phyloP scores from a whole-genome alignment of 2,329 filamentous ascomycete species.

The Sclerotinia minor region DNA sequence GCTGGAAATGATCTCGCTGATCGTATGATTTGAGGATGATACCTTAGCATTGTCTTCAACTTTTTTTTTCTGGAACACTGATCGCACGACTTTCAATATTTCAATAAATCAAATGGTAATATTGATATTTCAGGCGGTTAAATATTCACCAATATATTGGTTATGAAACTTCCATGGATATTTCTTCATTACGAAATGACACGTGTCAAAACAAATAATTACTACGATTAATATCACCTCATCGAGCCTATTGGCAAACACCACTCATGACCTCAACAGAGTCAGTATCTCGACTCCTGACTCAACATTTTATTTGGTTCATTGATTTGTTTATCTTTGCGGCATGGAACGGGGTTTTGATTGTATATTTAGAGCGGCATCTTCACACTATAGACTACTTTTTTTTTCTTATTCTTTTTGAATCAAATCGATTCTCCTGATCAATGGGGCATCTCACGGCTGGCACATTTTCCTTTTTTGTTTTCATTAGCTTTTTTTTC shows the following conservation, averaged over 20 bases:
- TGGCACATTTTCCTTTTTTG: conserved; percentile 15
- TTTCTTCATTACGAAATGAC: neutral
- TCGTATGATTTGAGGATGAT: conserved; percentile 43
- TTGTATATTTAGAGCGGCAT: conserved; percentile 23
- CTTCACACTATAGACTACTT: conserved; percentile 24
- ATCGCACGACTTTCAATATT: neutral
- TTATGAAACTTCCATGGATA: neutral
- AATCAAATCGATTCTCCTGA: conserved; percentile 16
- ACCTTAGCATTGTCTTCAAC: neutral
- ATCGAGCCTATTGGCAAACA: neutral
- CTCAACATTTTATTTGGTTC: conserved; percentile 11
- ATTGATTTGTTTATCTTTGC: conserved; percentile 10
- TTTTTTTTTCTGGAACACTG: neutral
- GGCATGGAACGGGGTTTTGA: conserved; percentile 20
- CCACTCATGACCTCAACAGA: neutral
- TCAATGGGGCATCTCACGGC: conserved; percentile 3
- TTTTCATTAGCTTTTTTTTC: conserved; percentile 20
- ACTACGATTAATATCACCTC: conserved; percentile 12
- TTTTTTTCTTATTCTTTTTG: conserved; percentile 10
- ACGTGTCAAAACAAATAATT: neutral
- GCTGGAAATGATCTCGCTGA: conserved; percentile 70
- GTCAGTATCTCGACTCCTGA: conserved; percentile 3
- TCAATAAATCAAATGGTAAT: neutral
- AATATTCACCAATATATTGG: neutral
- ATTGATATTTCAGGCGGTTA: neutral